A percentile compares a stretch with the other conserved stretches of the same genome.
phyloP scores from a whole-genome alignment of 495 filamentous ascomycete genomes.

The Penicillium cinerascens region DNA sequence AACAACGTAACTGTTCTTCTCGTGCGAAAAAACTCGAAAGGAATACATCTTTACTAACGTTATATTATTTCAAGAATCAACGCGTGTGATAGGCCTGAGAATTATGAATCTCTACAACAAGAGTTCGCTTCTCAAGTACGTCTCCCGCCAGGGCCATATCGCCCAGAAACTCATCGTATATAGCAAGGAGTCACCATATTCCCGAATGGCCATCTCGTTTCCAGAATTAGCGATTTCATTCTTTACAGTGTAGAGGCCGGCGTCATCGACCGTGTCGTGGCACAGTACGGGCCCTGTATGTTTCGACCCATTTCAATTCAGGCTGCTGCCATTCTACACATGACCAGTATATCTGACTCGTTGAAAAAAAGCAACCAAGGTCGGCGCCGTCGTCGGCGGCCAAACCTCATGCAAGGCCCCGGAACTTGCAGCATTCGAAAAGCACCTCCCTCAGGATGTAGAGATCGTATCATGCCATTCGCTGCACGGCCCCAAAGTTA shows the following conservation, averaged over 20 bases:
- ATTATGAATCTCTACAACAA: conserved; percentile 66
- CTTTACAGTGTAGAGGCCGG: conserved; percentile 97
- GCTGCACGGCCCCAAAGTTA: conserved; percentile 87
- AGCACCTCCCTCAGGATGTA: conserved; percentile 80
- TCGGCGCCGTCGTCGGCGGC: conserved; percentile 89
- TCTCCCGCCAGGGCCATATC: conserved; percentile 35
- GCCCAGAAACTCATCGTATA: conserved; percentile 42
- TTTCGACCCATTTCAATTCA: conserved; percentile 20
- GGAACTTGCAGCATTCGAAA: conserved; percentile 90
- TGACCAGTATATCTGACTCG: conserved; percentile 25
- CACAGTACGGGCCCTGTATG: conserved; percentile 87
- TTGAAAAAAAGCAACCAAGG: conserved; percentile 71
- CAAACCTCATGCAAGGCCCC: conserved; percentile 98
- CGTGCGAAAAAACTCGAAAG: not conserved
- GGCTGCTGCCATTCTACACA: not conserved
- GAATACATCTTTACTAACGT: conserved; percentile 29
- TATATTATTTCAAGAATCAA: conserved; percentile 63
- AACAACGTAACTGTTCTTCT: not conserved
- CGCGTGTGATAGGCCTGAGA: conserved; percentile 87
- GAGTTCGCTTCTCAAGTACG: conserved; percentile 75
- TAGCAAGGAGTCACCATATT: conserved; percentile 59
- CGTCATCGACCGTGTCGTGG: conserved; percentile 78
- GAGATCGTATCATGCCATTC: conserved; percentile 97
- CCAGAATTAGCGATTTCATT: conserved; percentile 91
- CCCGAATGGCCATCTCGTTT: conserved; percentile 91